A percentile compares a stretch with the other conserved stretches of the same genome.
These are phyloP conservation scores for Arxiozyma slooffiae DNA, from an alignment of 1,139 yeast species.

Conservation along the genomic window DNA sequence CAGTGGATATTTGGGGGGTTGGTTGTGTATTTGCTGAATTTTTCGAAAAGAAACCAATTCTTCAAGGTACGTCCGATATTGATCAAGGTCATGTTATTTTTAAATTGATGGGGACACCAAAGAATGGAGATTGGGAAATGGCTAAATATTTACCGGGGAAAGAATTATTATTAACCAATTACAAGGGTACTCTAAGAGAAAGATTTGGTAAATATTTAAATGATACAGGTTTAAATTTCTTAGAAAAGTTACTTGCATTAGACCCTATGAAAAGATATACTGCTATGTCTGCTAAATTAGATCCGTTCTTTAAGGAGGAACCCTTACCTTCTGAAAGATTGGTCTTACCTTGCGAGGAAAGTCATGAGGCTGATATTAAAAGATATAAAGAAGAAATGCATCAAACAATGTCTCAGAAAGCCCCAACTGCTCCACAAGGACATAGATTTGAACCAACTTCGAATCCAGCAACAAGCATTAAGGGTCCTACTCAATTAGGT, in stretches of 20 bases:
- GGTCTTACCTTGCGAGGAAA: slow-evolving; percentile 71
- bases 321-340: slow-evolving; percentile 53
- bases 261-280: slow-evolving; percentile 69
- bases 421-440: slow-evolving; percentile 29
- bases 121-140: slow-evolving; percentile 52
- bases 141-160: slow-evolving; percentile 57
- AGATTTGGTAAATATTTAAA: slow-evolving; percentile 35
- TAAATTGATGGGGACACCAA: slow-evolving; percentile 74
- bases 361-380: slow-evolving; percentile 80
- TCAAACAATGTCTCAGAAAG: slow-evolving; percentile 27
- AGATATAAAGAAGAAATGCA: slow-evolving; percentile 41
- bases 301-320: slow-evolving; percentile 52
- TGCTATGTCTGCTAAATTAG: slow-evolving; percentile 67
- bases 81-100: slow-evolving; percentile 84
- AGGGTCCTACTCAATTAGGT: not conserved
- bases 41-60: slow-evolving; percentile 68
- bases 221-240: slow-evolving; percentile 33
- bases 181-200: slow-evolving; percentile 47
- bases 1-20: slow-evolving; percentile 94
- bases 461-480: not conserved
- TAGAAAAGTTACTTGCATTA: slow-evolving; percentile 46
- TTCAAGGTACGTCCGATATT: slow-evolving; percentile 79
- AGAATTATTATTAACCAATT: slow-evolving; percentile 32
- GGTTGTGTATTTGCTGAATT: slow-evolving; percentile 95
- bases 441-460: slow-evolving; percentile 17